phyloP scores from a whole-genome alignment of 192 early-diverging fungal species.

The Coemansia sp. region DNA sequence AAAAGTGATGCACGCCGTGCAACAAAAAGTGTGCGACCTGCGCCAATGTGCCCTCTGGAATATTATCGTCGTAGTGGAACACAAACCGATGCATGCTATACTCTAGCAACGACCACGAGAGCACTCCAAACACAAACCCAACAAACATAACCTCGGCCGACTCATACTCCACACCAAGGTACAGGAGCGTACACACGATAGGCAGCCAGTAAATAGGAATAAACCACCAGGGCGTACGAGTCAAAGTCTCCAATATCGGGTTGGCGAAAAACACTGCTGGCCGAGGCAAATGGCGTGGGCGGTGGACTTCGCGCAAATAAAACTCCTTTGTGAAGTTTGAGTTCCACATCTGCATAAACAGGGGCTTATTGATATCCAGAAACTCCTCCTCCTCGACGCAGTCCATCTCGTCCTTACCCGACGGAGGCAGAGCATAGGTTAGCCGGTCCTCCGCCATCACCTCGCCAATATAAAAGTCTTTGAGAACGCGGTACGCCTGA shows the following conservation, averaged over 20 bases:
- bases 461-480: constrained; percentile 80
- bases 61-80: constrained; percentile 87
- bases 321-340: constrained; percentile 77
- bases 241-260: constrained; percentile 75
- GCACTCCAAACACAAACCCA: constrained; percentile 68
- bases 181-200: constrained; percentile 49
- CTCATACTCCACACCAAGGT: constrained; percentile 43
- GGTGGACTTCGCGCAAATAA: constrained; percentile 91
- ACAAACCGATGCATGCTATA: constrained; percentile 92
- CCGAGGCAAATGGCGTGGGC: constrained; percentile 75
- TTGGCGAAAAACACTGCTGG: constrained; percentile 84
- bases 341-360: constrained; percentile 79
- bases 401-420: constrained; percentile 59
- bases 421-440: constrained; percentile 42
- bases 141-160: constrained; percentile 33
- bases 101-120: constrained; percentile 87
- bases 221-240: constrained; percentile 91
- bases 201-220: constrained; percentile 91
- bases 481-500: constrained; percentile 84
- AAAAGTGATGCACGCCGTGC: constrained; percentile 95
- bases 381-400: constrained; percentile 64
- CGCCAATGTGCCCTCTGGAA: constrained; percentile 82
- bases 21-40: constrained; percentile 84
- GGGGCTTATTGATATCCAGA: constrained; percentile 78
- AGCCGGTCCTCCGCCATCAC: constrained; percentile 57